Conservation (phyloP, 2,329 filamentous ascomycete species). For the Penicillium freii region DNA sequence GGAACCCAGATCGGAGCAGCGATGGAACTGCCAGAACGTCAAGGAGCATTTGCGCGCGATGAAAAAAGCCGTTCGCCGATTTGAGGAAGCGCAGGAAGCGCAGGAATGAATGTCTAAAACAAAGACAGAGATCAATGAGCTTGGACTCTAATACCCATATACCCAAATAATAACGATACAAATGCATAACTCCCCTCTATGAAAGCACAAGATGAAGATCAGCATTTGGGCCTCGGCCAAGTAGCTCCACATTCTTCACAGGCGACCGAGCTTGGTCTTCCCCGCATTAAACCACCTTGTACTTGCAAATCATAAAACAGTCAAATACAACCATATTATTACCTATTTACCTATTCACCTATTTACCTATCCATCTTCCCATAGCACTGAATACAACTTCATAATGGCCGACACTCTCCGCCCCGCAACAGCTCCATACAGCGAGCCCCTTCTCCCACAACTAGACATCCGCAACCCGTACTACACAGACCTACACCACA, state of each 20-base stretch:
- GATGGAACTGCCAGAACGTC: conserved; percentile 41
- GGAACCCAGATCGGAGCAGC: conserved; percentile 33
- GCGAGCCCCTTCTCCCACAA: conserved; percentile 48
- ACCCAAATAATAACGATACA: conserved; percentile 14
- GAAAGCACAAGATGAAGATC: conserved; percentile 5
- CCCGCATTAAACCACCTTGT: conserved; percentile 6
- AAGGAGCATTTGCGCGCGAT: conserved; percentile 35
- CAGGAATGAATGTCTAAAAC: neutral
- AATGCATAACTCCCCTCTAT: conserved; percentile 15
- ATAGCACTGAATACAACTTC: neutral
- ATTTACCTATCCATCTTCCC: neutral
- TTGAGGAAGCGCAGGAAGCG: conserved; percentile 2
- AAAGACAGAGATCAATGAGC: neutral
- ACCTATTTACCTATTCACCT: neutral
- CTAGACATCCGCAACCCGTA: conserved; percentile 50
- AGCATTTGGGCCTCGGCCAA: conserved; percentile 20
- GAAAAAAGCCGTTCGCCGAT: conserved; percentile 22
- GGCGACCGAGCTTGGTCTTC: conserved; percentile 10
- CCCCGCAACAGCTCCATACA: conserved; percentile 38
- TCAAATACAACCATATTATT: neutral
- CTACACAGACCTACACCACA: conserved; percentile 61
- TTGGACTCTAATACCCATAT: conserved; percentile 5
- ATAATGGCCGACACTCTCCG: conserved; percentile 21
- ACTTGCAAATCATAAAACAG: neutral
- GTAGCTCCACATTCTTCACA: conserved; percentile 13